Base-by-base conservation (phyloP, 106 monocot genomes). In the Dioscorea dumetorum region DNA sequence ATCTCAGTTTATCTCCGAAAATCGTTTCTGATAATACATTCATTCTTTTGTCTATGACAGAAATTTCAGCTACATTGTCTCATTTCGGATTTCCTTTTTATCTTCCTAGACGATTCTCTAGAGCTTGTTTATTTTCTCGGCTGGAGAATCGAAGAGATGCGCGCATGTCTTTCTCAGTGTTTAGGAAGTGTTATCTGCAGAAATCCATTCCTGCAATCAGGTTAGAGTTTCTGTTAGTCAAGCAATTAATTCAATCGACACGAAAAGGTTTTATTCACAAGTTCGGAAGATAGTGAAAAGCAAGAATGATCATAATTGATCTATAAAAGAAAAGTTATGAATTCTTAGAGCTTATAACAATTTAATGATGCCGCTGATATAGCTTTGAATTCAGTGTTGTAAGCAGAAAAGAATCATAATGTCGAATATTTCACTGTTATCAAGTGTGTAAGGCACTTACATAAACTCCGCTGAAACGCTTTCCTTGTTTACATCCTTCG, bases 401-500 rank as follows among this genome's bases (percentile, higher is more conserved):
- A 2, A 21, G 22, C 5, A 22, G 20, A 67, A 41, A 13, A 12
- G 50, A 57, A 61, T 21, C 12, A 53, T 11, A 11, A 54, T 41
- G 22, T n/a, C 5, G 8, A 53, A 32, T 10, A 24, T 22, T 23
- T 28, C 28, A 28, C 1, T 10, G 10, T 7, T 24, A 16, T 12
- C 14, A 20, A 53, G 6, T 24, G 22, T 2, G 41, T 3, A 24
- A 34, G 58, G 2, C 17, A 76, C 87, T 77, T 77, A 87, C 87
- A 87, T 49, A 63, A 83, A 74, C 60, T 80, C 82, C 74, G 83
- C 83, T 28, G 83, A 79, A 64, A 72, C 71, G 15, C 2, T 17
- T 23, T 82, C 79, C 65, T 77, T 87, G 48, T 83, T 80, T 41
- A 83, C 79, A 73, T 83, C 68, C 51, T 62, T 80, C 32, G 86